phyloP scores from a whole-genome alignment of 768 basidiomycete species.

The Sporobolomyces pararoseus region DNA sequence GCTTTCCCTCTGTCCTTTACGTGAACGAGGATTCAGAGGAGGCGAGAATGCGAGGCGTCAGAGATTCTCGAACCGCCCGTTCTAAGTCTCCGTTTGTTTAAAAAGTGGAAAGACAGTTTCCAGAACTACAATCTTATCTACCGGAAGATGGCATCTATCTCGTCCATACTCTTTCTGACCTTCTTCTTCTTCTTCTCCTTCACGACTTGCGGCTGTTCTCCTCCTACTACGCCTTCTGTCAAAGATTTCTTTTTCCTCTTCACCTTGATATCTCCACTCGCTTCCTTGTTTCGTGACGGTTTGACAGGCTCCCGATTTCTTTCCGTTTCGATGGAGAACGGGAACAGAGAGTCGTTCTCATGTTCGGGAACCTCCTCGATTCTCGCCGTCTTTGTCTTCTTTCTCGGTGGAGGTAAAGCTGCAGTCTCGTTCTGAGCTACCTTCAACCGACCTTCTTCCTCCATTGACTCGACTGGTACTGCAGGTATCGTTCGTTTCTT shows the following conservation, averaged over 20 bases:
- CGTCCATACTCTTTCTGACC: conserved; percentile 12
- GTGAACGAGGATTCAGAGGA: too few species aligned
- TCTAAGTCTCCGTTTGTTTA: too few species aligned
- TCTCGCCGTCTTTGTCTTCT: not conserved
- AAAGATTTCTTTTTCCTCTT: not conserved
- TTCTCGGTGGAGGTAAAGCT: not conserved
- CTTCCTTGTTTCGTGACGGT: too few species aligned
- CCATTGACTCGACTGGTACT: not conserved
- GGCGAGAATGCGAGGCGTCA: too few species aligned
- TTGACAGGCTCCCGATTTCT: too few species aligned
- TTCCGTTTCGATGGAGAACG: too few species aligned
- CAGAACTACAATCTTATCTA: not conserved
- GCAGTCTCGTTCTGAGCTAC: not conserved
- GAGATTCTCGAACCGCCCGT: too few species aligned
- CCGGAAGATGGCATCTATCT: conserved; percentile 35
- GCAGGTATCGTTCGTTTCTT: not conserved
- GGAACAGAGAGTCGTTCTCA: too few species aligned
- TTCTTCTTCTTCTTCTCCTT: conserved; percentile 21
- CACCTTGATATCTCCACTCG: too few species aligned
- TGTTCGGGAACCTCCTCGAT: not conserved
- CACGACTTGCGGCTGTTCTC: not conserved
- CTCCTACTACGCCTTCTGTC: not conserved
- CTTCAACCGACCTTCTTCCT: too few species aligned
- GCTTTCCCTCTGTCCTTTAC: too few species aligned
- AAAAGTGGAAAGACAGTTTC: not conserved